Evolutionary conservation across 345 rosid genomes (phyloP).

Genomic region (Salix koriyanagi): DNA sequence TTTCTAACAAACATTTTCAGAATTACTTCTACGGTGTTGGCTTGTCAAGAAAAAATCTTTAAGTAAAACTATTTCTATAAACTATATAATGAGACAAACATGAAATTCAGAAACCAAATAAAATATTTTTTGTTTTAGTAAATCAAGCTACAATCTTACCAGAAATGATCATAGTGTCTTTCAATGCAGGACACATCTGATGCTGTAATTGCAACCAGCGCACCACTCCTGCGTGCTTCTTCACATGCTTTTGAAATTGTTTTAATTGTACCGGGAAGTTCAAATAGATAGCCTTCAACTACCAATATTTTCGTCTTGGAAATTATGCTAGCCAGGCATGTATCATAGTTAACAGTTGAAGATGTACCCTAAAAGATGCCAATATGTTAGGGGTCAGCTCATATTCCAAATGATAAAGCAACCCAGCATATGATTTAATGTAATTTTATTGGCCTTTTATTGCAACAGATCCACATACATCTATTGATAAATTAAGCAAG

Average conservation of each 20-base stretch:
- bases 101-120: background rate
- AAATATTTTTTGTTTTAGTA: background rate
- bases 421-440: background rate
- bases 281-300: conserved; percentile 93
- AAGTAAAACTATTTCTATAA: too few relatives aligned
- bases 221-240: conserved; percentile 74
- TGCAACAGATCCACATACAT: background rate
- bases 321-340: conserved; percentile 65
- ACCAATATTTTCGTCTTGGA: conserved; percentile 72
- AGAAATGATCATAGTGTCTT: conserved; percentile 86
- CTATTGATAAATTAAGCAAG: background rate
- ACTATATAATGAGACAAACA: background rate
- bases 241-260: conserved; percentile 79
- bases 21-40: background rate
- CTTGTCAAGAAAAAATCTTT: background rate
- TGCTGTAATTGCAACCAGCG: conserved; percentile 84
- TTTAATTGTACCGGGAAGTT: conserved; percentile 80
- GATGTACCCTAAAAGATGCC: conserved; percentile 68
- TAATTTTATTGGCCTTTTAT: background rate
- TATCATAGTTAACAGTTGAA: conserved; percentile 65
- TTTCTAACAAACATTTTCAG: background rate
- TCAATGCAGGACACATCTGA: conserved; percentile 93
- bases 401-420: background rate
- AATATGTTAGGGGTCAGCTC: background rate
- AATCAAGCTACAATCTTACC: conserved; percentile 39